Conservation (phyloP, 106 monocot species). For the Dendrobium catenatum region DNA sequence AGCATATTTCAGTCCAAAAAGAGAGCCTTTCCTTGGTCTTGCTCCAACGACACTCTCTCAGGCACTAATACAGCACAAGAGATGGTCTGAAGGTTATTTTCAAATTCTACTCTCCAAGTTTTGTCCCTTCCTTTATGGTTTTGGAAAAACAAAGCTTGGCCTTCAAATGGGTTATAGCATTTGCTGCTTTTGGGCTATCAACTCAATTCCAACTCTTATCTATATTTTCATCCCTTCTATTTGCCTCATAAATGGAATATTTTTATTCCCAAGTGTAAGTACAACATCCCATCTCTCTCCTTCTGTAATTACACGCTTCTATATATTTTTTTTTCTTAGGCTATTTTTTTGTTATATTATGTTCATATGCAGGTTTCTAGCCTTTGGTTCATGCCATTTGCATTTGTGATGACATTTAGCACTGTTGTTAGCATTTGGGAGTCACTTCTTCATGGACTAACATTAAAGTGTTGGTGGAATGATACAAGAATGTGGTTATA, state of each 20-base stretch:
- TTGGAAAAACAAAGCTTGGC: conserved; percentile 30
- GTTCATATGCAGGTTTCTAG: conserved; percentile 18
- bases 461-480: conserved; percentile 69
- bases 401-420: conserved; percentile 22
- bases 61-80: conserved; percentile 52
- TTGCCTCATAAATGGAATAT: conserved; percentile 34
- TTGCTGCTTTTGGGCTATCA: conserved; percentile 54
- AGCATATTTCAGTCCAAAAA: conserved; percentile 37
- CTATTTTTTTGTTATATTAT: background rate
- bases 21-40: conserved; percentile 47
- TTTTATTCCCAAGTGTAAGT: conserved; percentile 56
- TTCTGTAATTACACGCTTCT: no score
- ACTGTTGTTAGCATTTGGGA: conserved; percentile 21
- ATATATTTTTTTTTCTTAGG: background rate
- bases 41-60: conserved; percentile 49
- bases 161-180: conserved; percentile 49
- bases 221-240: conserved; percentile 45
- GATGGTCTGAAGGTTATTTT: conserved; percentile 62
- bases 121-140: conserved; percentile 45
- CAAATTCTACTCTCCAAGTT: conserved; percentile 58
- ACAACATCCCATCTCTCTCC: background rate
- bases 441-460: conserved; percentile 12
- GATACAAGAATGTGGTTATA: conserved; percentile 56
- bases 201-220: conserved; percentile 44
- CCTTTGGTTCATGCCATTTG: conserved; percentile 45